A percentile compares a stretch with the other conserved stretches of the same genome.
These are phyloP conservation scores for Globisporangium orthogonon DNA, from an alignment of 352 stramenopile species.

Conservation along the genomic window DNA sequence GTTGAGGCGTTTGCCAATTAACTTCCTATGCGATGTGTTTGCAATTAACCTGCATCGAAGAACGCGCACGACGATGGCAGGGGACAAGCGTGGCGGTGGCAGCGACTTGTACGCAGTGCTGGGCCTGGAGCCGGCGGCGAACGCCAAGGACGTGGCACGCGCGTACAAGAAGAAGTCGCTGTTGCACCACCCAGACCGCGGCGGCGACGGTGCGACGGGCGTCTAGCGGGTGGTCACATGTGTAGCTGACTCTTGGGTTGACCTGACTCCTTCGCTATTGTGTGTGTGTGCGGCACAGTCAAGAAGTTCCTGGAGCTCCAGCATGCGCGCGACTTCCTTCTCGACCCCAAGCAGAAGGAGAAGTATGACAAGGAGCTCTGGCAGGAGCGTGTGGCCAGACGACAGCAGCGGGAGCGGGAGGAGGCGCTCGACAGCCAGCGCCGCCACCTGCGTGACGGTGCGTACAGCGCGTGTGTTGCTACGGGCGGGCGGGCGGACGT, in stretches of 20 bases:
- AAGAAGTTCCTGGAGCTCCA: conserved; percentile 82
- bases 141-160: conserved; percentile 64
- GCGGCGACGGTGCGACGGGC: conserved; percentile 52
- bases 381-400: conserved; percentile 50
- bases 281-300: conserved; percentile 23
- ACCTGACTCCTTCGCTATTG: not conserved
- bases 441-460: conserved; percentile 59
- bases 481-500: too few relatives aligned
- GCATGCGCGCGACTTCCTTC: conserved; percentile 61
- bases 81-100: conserved; percentile 13
- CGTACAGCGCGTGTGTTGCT: not conserved
- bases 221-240: not conserved
- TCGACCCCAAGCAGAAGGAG: conserved; percentile 77
- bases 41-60: not conserved
- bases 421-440: conserved; percentile 49
- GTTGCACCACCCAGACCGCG: conserved; percentile 70
- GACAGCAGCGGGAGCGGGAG: conserved; percentile 62
- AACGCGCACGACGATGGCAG: conserved; percentile 9
- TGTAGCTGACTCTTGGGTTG: too few relatives aligned
- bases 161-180: conserved; percentile 84
- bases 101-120: conserved; percentile 72
- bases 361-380: conserved; percentile 79
- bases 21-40: too few relatives aligned
- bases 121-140: conserved; percentile 52
- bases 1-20: too few relatives aligned